Evolutionary conservation across 2,329 filamentous ascomycete species (phyloP), one percentile per base, ranked within the genome.

Genomic region (Alternaria ethzedia): DNA sequence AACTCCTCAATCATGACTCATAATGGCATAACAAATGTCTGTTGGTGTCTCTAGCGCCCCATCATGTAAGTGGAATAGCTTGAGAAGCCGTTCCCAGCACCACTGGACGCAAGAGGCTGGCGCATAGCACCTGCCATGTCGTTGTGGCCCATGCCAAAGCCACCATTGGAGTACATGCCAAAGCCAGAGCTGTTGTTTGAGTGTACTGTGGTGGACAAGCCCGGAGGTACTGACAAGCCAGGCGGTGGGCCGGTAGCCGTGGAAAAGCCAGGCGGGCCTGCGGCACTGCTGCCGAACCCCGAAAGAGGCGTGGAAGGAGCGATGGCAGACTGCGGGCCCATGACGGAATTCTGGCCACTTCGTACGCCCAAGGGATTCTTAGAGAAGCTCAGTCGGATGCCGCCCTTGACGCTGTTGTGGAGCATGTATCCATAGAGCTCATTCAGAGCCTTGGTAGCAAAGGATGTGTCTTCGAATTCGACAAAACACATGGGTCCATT

Each of bases 401-500:
- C 96, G 7, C 95, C 95, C 78, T 97, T 97, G 75, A 93, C 88
- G 74, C 94, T 97, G 81, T 97, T 97, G 77, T 94, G 93, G 30
- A 98, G 86, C 52, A 88, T 89, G 54, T 91, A 89, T 0, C 96
- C 96, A 74, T 98, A 97, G 2, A 98, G 86, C 60, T 97, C 93
- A 68, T 94, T 89, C 3, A 98, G 86, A 1, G 94, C 91, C 80
- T 96, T 97, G 45, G 95, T 97, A 1, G 96, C 95, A 75, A 93
- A 95, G 2, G 92, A 91, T 11, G 97, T 87, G 73, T 97, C 94
- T 75, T 98, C 95, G 72, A 98, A 99, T 80, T 99, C 96, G 41
- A 99, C 96, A 79, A 98, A 98, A 78, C 96, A 98, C 94, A 98
- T 98, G 2, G 95, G 95, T 0, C 95, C 95, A 72, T 97, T 97